Percentiles rank a stretch among this genome's conserved stretches.
phyloP scores from a whole-genome alignment of 257 asterid species.

The Solanum corneliomulleri region DNA sequence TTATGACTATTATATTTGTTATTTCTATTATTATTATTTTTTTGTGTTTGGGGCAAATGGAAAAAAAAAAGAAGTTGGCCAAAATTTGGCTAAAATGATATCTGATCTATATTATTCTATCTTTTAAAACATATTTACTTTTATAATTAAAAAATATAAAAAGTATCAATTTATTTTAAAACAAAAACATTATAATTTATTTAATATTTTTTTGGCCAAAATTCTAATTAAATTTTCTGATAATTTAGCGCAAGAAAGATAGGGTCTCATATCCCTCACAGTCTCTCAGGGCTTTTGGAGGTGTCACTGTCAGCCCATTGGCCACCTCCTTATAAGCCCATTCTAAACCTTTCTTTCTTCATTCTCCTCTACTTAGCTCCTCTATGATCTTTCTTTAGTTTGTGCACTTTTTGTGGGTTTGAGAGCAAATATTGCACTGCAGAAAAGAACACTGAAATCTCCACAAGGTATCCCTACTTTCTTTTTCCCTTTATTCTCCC shows the following conservation, averaged over 20 bases:
- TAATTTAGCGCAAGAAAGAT: too few species aligned
- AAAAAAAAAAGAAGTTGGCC: not conserved
- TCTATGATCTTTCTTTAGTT: not conserved
- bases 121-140: too few species aligned
- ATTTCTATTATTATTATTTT: too few species aligned
- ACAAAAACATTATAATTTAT: too few species aligned
- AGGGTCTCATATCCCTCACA: not conserved
- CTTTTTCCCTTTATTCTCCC: not conserved
- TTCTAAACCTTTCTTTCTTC: constrained; percentile 1
- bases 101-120: too few species aligned
- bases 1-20: too few species aligned
- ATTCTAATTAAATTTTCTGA: too few species aligned
- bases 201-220: accelerated
- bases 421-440: constrained; percentile 36
- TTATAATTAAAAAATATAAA: too few species aligned
- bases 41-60: too few species aligned
- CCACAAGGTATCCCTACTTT: constrained; percentile 31
- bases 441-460: constrained; percentile 26
- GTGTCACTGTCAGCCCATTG: constrained; percentile 54
- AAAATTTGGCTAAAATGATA: too few species aligned
- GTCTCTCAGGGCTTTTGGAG: not conserved
- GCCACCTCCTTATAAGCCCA: constrained; percentile 26
- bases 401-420: constrained; percentile 27
- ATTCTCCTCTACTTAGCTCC: constrained; percentile 1
- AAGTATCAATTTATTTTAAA: too few species aligned